A percentile compares a stretch with the other conserved stretches of the same genome.
Conservation (phyloP, 148 eudicot genomes). For the Spergularia bocconei region DNA sequence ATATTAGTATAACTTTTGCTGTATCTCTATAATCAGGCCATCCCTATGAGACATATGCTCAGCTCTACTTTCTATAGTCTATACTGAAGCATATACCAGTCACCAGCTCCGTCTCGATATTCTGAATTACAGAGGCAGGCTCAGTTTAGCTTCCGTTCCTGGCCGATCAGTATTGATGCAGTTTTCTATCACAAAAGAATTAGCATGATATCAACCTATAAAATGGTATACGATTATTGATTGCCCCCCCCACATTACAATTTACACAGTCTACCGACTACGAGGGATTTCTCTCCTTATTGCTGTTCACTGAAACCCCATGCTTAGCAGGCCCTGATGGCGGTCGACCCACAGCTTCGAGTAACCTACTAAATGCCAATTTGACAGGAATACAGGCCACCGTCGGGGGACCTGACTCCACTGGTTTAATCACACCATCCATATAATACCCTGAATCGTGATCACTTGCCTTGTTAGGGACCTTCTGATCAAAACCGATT, state of each 20-base stretch:
- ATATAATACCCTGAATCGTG: constrained; percentile 27
- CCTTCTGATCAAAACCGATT: constrained; percentile 52
- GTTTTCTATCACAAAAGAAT: constrained; percentile 26
- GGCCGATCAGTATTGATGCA: constrained; percentile 22
- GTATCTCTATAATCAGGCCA: constrained; percentile 14
- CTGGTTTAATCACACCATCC: constrained; percentile 58
- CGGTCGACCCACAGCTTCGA: constrained; percentile 69
- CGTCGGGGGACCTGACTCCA: constrained; percentile 47
- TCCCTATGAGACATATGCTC: constrained; percentile 22
- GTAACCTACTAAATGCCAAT: constrained; percentile 84
- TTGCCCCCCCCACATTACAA: constrained; percentile 35
- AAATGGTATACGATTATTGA: constrained; percentile 37
- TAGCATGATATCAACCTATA: constrained; percentile 30
- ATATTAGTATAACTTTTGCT: constrained; percentile 24
- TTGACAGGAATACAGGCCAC: constrained; percentile 93
- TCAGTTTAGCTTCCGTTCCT: neutral
- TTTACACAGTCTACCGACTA: constrained; percentile 52
- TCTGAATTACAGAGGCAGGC: constrained; percentile 21
- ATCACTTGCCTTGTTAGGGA: constrained; percentile 31
- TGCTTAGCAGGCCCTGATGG: constrained; percentile 49
- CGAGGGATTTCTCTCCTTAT: constrained; percentile 35
- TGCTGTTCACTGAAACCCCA: constrained; percentile 29
- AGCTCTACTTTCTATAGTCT: neutral
- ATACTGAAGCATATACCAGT: constrained; percentile 11
- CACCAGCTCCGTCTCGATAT: constrained; percentile 26